Base-by-base conservation (phyloP, 1,139 yeast genomes). In the Lodderomyces parapsilosis region DNA sequence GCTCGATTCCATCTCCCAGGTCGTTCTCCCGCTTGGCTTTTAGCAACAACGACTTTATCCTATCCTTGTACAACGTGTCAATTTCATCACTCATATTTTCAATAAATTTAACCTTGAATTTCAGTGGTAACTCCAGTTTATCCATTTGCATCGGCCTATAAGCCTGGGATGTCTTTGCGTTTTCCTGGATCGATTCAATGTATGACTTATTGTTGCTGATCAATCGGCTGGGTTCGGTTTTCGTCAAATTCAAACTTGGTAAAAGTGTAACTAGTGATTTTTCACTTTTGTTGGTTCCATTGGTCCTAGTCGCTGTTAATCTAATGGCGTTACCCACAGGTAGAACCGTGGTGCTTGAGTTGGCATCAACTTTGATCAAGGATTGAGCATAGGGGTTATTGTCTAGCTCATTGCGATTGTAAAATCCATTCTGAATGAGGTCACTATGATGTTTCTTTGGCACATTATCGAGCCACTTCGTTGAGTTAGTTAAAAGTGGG, bases 401-500 rank as follows among this genome's bases (percentile, higher is more conserved):
- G 6, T 41, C 28, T 4, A 61, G 38, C 2, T 51, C 31, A 1
- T 45, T 33, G 6, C 50, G 25, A 27, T 54, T 49, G 43, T 62
- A 61, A 33, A 20, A 44, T 1, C 44, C 49, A 1, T 27, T 31
- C 14, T 39, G 43, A 36, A 56, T 57, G 19, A 58, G 44, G 6
- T 49, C 44, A 2, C 49, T 27, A 1, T 53, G 42, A 36, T 63
- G 66, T 19, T 46, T 49, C 42, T 55, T 59, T 4, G 46, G 51
- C 13, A 48, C 45, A 17, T 47, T 46, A 15, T 22, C 11, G 17
- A 62, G 46, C 59, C 64, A 60, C 33, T 51, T 49, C n/a, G 48
- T 47, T 1, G 69, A 68, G 38, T 57, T 58, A n/a, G 43, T 44
- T 15, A 64, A 41, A 22, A 62, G 30, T 3, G 68, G 67, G 43